These are phyloP conservation scores for Penicillium angulare DNA, from an alignment of 495 filamentous ascomycete genomes.

Conservation along the genomic window DNA sequence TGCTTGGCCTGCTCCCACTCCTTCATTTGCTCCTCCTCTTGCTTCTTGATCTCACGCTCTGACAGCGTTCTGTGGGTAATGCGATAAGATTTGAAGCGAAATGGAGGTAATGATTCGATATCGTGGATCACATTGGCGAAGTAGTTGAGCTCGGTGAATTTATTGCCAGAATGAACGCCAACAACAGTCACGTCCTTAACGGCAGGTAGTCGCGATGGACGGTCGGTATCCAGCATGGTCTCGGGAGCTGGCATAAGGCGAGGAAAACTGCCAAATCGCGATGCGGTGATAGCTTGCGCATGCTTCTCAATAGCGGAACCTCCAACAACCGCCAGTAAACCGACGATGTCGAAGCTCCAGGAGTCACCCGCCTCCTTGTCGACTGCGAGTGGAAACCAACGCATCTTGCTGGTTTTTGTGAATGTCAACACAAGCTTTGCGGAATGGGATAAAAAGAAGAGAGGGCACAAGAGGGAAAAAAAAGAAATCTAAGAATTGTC, in stretches of 20 bases:
- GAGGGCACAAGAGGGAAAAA: no score
- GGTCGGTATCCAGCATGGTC: slow-evolving; percentile 55
- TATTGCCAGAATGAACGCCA: slow-evolving; percentile 56
- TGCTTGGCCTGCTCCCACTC: no score
- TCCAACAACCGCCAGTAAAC: slow-evolving; percentile 62
- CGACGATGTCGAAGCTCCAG: slow-evolving; percentile 55
- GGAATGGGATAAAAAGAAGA: no score
- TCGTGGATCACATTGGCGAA: slow-evolving; percentile 61
- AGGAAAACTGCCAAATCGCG: slow-evolving; percentile 54
- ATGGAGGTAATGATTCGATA: slow-evolving; percentile 42
- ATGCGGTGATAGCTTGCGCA: slow-evolving; percentile 55
- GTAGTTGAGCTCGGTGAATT: slow-evolving; percentile 55
- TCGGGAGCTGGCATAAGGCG: slow-evolving; percentile 68
- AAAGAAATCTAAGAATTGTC: no score
- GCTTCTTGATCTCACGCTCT: no score
- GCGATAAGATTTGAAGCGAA: slow-evolving; percentile 10
- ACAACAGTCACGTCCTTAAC: slow-evolving; percentile 51
- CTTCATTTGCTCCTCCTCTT: no score
- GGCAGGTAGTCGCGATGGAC: slow-evolving; percentile 54
- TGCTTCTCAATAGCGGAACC: slow-evolving; percentile 57
- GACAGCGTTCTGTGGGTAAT: slow-evolving; percentile 10
- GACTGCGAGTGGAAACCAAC: slow-evolving; percentile 14
- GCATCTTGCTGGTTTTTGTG: slow-evolving; percentile 6
- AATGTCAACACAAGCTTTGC: no score
- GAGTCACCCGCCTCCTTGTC: slow-evolving; percentile 5